These are phyloP conservation scores for Hyphopichia fennica DNA, from an alignment of 1,139 yeast species.

Conservation along the genomic window DNA sequence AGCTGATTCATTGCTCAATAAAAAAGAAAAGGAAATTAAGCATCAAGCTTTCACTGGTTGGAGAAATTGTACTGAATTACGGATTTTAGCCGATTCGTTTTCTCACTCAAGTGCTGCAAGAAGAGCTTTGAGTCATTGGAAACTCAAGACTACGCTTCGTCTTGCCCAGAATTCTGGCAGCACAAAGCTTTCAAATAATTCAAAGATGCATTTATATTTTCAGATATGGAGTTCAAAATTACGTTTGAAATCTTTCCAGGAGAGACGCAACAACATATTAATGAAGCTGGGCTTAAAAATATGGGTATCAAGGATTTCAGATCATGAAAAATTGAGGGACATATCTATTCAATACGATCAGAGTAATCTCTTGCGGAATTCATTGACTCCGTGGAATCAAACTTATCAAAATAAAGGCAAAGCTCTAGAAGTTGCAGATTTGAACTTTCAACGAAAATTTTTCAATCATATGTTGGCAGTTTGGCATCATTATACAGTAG, in stretches of 20 bases:
- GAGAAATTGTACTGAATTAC: conserved; percentile 10
- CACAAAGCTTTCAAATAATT: background rate
- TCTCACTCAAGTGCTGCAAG: background rate
- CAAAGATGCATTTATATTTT: background rate
- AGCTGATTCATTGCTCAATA: conserved; percentile 4
- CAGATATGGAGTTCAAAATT: background rate
- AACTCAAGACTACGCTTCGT: background rate
- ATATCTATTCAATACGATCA: background rate
- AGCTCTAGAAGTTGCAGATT: conserved; percentile 14
- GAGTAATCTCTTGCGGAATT: conserved; percentile 5
- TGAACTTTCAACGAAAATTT: conserved; percentile 19
- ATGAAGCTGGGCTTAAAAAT: conserved; percentile 7
- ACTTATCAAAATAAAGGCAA: conserved; percentile 2
- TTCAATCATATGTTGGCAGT: conserved; percentile 11
- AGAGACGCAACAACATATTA: conserved; percentile 2
- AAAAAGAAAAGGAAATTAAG: conserved; percentile 7
- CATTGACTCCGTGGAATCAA: conserved; percentile 6
- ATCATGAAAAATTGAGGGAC: background rate
- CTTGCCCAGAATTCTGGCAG: background rate
- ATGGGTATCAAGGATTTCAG: conserved; percentile 13
- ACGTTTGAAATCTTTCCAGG: background rate
- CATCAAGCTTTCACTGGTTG: conserved; percentile 12
- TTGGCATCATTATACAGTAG: conserved; percentile 4
- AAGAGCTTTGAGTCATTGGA: background rate
- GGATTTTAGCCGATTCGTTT: conserved; percentile 12